These are phyloP conservation scores for Pontederia crassipes DNA, from an alignment of 176 grass and related monocot genomes.

Conservation along the genomic window DNA sequence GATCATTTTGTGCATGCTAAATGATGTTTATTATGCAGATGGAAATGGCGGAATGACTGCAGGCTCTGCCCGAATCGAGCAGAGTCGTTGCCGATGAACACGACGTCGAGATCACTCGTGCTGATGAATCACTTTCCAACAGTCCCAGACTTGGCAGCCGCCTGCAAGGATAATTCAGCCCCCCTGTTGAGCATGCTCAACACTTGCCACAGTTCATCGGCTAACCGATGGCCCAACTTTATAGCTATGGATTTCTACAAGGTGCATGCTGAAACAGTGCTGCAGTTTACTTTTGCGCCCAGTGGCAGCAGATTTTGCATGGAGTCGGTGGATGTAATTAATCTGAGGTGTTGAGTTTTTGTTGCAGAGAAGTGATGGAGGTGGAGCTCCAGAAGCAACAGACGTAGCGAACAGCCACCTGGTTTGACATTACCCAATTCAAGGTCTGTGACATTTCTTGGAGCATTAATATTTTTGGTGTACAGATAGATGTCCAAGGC, in stretches of 20 bases:
- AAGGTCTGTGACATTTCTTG: slow-evolving; percentile 17
- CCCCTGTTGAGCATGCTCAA: slow-evolving; percentile 48
- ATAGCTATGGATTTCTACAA: slow-evolving; percentile 89
- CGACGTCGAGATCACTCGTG: slow-evolving; percentile 84
- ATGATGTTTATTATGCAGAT: slow-evolving; percentile 29
- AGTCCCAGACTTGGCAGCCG: slow-evolving; percentile 34
- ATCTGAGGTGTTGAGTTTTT: background rate
- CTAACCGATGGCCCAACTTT: slow-evolving; percentile 62
- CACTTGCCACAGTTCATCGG: slow-evolving; percentile 43
- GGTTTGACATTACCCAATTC: slow-evolving; percentile 53
- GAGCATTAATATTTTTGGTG: background rate
- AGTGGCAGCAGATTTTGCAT: background rate
- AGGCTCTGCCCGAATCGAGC: slow-evolving; percentile 54
- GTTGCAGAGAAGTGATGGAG: slow-evolving; percentile 58
- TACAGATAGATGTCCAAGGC: background rate
- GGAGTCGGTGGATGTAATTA: background rate
- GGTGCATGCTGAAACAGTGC: slow-evolving; percentile 14
- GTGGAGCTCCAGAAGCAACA: slow-evolving; percentile 53
- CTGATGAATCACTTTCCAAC: slow-evolving; percentile 78
- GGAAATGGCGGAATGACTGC: slow-evolving; percentile 58
- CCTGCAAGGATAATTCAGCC: slow-evolving; percentile 83
- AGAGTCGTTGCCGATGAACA: slow-evolving; percentile 72
- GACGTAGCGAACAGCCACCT: slow-evolving; percentile 61
- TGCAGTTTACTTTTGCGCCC: slow-evolving; percentile 1
- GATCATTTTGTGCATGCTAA: background rate